Percentiles rank a stretch among this genome's conserved stretches.
phyloP scores from a whole-genome alignment of 495 filamentous ascomycete species.

The Platismatia glauca region DNA sequence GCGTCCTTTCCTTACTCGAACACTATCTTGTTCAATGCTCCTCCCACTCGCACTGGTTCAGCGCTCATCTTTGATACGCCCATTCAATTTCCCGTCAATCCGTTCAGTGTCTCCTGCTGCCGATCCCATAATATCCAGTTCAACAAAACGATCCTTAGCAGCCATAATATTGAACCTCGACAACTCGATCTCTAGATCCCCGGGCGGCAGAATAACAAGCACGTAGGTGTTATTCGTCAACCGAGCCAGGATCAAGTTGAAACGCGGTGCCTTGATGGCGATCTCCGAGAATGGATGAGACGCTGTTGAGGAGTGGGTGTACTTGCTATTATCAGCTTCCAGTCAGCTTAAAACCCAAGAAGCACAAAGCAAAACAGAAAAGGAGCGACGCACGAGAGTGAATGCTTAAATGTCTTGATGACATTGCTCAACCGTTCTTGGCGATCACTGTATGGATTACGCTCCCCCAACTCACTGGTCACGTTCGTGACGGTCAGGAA shows the following conservation, averaged over 20 bases:
- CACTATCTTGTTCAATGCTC: not conserved
- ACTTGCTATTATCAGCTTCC: constrained; percentile 20
- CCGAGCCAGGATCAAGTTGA: constrained; percentile 85
- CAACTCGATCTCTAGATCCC: constrained; percentile 78
- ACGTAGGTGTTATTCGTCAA: constrained; percentile 97
- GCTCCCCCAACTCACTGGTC: constrained; percentile 57
- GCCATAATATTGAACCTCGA: constrained; percentile 82
- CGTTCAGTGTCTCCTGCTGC: not conserved
- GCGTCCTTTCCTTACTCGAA: not conserved
- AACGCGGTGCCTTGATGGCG: constrained; percentile 60
- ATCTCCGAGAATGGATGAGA: constrained; percentile 55
- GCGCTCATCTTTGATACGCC: not conserved
- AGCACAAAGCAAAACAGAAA: constrained; percentile 32
- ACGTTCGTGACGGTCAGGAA: constrained; percentile 89
- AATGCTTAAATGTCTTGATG: constrained; percentile 94
- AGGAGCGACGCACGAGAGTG: constrained; percentile 39
- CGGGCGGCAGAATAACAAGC: constrained; percentile 78
- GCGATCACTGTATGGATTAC: constrained; percentile 83
- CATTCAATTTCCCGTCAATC: not conserved
- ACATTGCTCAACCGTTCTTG: constrained; percentile 94
- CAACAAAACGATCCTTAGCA: constrained; percentile 67
- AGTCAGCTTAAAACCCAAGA: constrained; percentile 27
- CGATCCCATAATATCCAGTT: constrained; percentile 10
- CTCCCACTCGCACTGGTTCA: not conserved
- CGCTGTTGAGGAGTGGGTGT: constrained; percentile 43